Base-by-base conservation (phyloP, 495 filamentous ascomycete species). In the Talaromyces ruber region DNA sequence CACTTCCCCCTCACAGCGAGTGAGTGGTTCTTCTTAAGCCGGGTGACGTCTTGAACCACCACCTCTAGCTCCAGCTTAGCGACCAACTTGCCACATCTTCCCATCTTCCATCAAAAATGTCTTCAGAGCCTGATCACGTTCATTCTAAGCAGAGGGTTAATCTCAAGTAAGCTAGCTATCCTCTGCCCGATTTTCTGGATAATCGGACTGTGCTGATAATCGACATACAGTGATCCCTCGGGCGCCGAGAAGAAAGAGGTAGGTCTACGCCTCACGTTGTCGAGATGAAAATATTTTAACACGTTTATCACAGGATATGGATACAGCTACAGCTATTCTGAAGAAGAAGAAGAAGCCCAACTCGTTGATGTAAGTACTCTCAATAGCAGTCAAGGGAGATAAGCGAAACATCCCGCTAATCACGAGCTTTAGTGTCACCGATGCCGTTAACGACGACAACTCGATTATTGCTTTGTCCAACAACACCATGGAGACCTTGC, bases 301-400 rank as follows among this genome's bases (percentile, higher is more conserved):
- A 24, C 7, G 57, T 47, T 18, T 28, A 5, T 34, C 65, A 43
- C 71, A 95, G 91, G 87, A 87, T 64, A 88, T 97, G 69, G 93
- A 96, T 68, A 93, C 89, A 51, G 84, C 94, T n/a, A 98, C 95
- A 18, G 94, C 94, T 66, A 98, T 98, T 65, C 85, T 98, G 66
- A 97, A 96, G 81, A 97, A 97, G 84, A 98, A 98, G 86, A 98
- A 98, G 92, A 98, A 98, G 92, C 92, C 92, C 63, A 98, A 98
- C 79, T 92, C 90, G 63, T 77, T 98, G 76, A 96, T 98, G 91
- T 93, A 82, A 69, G 89, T 76, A 28, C 18, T 30, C 30, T 34
- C 61, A 55, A 21, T 61, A 24, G 21, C 26, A 63, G 14, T 34
- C 22, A 18, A 63, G 16, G 54, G 18, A 57, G 18, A 54, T 47